phyloP scores from a whole-genome alignment of 306 rosid species.

The Rosa lucieae region DNA sequence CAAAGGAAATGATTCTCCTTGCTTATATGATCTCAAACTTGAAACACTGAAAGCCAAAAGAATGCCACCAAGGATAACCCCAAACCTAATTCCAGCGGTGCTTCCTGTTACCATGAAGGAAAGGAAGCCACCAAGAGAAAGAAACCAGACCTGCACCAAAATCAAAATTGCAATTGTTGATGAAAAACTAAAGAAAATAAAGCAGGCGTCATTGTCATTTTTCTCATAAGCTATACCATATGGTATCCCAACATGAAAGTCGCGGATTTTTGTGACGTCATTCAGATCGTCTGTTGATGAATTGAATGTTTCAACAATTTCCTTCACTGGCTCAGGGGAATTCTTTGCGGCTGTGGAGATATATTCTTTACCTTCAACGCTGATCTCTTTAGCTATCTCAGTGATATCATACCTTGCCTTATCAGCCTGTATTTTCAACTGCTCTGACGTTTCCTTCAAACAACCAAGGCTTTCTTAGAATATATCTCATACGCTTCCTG shows the following conservation, averaged over 20 bases:
- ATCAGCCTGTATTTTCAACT: constrained; percentile 79
- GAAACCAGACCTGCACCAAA: constrained; percentile 61
- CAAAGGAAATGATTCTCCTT: constrained; percentile 55
- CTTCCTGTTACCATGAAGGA: constrained; percentile 88
- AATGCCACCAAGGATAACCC: constrained; percentile 79
- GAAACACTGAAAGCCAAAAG: constrained; percentile 69
- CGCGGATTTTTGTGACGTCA: constrained; percentile 58
- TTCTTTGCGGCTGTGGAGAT: constrained; percentile 61
- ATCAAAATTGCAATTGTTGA: background rate
- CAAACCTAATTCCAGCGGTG: constrained; percentile 77
- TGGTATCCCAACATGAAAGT: constrained; percentile 88
- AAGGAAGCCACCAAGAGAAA: constrained; percentile 87
- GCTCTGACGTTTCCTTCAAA: constrained; percentile 69
- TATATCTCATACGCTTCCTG: constrained; percentile 80
- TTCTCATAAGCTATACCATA: constrained; percentile 57
- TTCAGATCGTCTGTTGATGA: constrained; percentile 57
- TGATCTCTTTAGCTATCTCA: constrained; percentile 58
- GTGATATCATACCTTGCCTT: constrained; percentile 63
- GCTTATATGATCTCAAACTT: constrained; percentile 64
- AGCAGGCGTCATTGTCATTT: constrained; percentile 5
- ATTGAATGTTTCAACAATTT: constrained; percentile 70
- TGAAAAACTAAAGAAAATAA: background rate
- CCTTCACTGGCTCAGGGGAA: constrained; percentile 80
- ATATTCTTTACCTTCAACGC: constrained; percentile 77
- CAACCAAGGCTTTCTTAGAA: constrained; percentile 67